Evolutionary conservation across 225 moss, liverwort and hornwort genomes (phyloP), one percentile per base, ranked within the genome.

Genomic region (Marchantia polymorpha): DNA sequence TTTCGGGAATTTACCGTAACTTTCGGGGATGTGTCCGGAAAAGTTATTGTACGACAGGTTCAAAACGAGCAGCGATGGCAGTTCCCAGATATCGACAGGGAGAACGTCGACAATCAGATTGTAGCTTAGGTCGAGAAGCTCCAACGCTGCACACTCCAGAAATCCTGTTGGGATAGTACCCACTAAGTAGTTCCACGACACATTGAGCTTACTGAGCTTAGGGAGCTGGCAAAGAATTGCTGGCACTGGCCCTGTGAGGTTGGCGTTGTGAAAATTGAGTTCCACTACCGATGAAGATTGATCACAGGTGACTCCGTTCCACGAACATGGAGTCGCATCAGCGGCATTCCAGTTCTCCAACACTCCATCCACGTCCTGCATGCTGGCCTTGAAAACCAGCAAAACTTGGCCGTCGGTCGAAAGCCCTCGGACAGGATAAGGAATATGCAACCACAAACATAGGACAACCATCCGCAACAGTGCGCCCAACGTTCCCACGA

Each of bases 41-140:
- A 96, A 91, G 64, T 91, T 87, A 25, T 94, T 85, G 79, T 72
- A 90, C 1, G 96, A 94, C 61, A 96, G 86, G 68, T 96, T 92
- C 63, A 96, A 80, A 6, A 74, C 75, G 71, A 30, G 85, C n/a
- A 96, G 81, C 7, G 87, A 80, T 72, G 74, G 80, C 67, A 96
- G 77, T 20, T 82, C 75, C 15, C 85, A 83, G 11, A 92, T 83
- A 19, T 81, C 84, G 31, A 69, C 77, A 6, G 94, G 89, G 20
- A 96, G 78, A 8, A 60, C 53, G 47, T 91, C 90, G 16, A 88
- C 90, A 78, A 96, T 89, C 64, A 86, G 82, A 16, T 92, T 90
- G 74, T 81, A 82, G 88, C 94, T 92, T 78, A 96, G 49, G 81
- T 96, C 91, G 17, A 96, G 89, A 61, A 81, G 79, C 53, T 81